These are phyloP conservation scores for Balansia obtecta DNA, from an alignment of 2,329 filamentous ascomycete species.

Conservation along the genomic window DNA sequence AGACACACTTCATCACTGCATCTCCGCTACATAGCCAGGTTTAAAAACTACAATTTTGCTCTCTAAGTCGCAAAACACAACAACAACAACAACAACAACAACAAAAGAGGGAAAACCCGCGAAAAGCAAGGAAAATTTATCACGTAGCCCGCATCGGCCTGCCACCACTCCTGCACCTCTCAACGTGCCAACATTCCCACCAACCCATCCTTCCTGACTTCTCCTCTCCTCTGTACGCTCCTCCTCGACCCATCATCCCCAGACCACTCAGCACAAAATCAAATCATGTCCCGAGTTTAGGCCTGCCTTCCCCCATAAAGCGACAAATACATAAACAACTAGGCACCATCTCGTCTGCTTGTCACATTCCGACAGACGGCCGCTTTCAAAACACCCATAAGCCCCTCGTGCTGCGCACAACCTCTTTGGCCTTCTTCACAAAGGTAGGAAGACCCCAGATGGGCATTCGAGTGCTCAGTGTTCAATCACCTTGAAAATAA, in stretches of 20 bases:
- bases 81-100: conserved; percentile 27
- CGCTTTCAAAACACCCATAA: conserved; percentile 1
- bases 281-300: conserved; percentile 19
- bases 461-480: not conserved
- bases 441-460: conserved; percentile 7
- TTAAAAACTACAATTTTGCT: conserved; percentile 5
- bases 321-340: conserved; percentile 22
- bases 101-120: not conserved
- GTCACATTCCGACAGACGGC: conserved; percentile 2
- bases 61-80: conserved; percentile 2
- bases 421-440: not conserved
- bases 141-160: conserved; percentile 31
- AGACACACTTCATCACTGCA: not conserved
- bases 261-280: conserved; percentile 14
- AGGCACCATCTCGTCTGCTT: conserved; percentile 4
- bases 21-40: not conserved
- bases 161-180: conserved; percentile 20
- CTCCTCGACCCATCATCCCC: conserved; percentile 19
- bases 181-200: conserved; percentile 10
- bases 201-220: conserved; percentile 12
- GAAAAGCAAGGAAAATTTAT: conserved; percentile 34
- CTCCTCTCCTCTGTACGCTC: conserved; percentile 11
- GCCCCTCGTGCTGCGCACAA: not conserved
- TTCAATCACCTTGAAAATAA: not conserved
- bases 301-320: conserved; percentile 17